Percentiles rank a stretch among this genome's conserved stretches.
phyloP scores from a whole-genome alignment of 2,329 filamentous ascomycete species.

The Beauveria australis region DNA sequence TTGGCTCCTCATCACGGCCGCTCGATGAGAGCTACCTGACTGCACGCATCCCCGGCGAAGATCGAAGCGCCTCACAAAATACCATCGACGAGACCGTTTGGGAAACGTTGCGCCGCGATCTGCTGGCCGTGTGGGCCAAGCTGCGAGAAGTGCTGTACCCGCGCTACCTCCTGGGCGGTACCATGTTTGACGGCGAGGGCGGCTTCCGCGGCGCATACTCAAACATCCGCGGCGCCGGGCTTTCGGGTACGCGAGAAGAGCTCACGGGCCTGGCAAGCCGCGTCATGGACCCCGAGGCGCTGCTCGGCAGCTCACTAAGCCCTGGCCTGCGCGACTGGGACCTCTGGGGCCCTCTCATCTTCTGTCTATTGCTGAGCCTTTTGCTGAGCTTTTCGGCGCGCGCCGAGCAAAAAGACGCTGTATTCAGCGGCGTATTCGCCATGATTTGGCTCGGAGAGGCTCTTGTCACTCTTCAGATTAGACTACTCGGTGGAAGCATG shows the following conservation, averaged over 20 bases:
- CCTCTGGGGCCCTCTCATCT: constrained; percentile 92
- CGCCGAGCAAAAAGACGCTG: constrained; percentile 71
- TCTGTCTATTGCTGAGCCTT: constrained; percentile 81
- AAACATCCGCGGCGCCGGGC: constrained; percentile 49
- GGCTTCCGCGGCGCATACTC: constrained; percentile 54
- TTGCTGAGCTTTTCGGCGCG: constrained; percentile 78
- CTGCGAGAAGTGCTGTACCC: constrained; percentile 96
- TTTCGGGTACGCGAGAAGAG: constrained; percentile 54
- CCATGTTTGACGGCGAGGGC: constrained; percentile 49
- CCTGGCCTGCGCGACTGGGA: constrained; percentile 94
- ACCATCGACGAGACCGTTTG: constrained; percentile 97
- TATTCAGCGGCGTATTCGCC: constrained; percentile 94
- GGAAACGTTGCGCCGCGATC: constrained; percentile 89
- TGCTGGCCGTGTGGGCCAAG: constrained; percentile 93
- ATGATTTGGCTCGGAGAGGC: constrained; percentile 96
- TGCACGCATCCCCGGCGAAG: constrained; percentile 83
- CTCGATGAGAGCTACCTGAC: constrained; percentile 78
- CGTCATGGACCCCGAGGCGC: constrained; percentile 54
- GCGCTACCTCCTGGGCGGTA: constrained; percentile 75
- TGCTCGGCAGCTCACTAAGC: constrained; percentile 67
- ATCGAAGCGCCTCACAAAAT: constrained; percentile 79
- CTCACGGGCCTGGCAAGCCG: constrained; percentile 52
- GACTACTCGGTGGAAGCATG: constrained; percentile 94
- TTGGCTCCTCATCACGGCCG: constrained; percentile 51
- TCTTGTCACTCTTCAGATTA: constrained; percentile 96